Evolutionary conservation across 148 eudicot species (phyloP).

Genomic region (Oxyria digyna): DNA sequence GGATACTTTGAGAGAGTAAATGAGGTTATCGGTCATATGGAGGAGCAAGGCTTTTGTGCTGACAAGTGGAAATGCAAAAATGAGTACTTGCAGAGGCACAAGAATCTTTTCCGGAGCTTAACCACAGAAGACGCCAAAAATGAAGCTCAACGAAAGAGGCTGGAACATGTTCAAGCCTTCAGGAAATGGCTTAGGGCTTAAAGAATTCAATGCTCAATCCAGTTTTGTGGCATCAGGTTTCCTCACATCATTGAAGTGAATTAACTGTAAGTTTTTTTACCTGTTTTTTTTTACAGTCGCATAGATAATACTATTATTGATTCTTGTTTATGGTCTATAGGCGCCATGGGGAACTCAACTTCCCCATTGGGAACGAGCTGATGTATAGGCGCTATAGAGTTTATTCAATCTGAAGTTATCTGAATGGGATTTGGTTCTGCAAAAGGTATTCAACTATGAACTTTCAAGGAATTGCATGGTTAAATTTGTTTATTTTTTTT

Average conservation of each 20-base stretch:
- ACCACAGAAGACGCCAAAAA: conserved; percentile 42
- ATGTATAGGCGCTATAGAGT: background rate
- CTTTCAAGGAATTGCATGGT: background rate
- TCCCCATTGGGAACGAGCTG: background rate
- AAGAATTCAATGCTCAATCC: background rate
- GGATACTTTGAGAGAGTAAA: conserved; percentile 91
- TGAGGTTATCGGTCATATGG: conserved; percentile 59
- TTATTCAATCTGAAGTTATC: background rate
- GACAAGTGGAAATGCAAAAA: conserved; percentile 58
- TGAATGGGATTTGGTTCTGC: background rate
- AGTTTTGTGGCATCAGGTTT: background rate
- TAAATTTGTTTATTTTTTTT: background rate
- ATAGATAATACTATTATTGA: background rate
- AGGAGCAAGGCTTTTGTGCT: conserved; percentile 39
- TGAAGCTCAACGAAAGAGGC: conserved; percentile 66
- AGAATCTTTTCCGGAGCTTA: conserved; percentile 58
- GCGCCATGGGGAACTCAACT: too few relatives aligned
- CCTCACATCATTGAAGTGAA: background rate
- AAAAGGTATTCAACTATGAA: background rate
- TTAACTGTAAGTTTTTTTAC: background rate
- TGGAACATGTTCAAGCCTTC: conserved; percentile 66
- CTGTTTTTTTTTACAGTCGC: background rate
- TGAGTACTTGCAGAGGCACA: conserved; percentile 59
- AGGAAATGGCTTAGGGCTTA: conserved; percentile 42
- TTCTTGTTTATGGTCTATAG: background rate